Evolutionary conservation across 768 basidiomycete species (phyloP).

Genomic region (Russula lepida): DNA sequence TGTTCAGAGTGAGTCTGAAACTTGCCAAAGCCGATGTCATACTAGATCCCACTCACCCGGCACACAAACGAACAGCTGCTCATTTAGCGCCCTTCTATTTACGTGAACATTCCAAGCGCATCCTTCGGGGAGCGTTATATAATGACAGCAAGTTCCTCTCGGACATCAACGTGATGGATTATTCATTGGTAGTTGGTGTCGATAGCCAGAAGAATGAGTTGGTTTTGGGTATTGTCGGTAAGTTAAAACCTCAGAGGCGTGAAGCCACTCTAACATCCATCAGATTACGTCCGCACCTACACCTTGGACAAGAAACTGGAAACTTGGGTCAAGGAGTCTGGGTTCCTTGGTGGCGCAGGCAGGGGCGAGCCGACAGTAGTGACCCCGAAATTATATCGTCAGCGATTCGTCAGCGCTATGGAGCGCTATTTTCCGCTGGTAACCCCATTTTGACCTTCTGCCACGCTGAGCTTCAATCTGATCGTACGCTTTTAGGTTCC

Average conservation of each 20-base stretch:
- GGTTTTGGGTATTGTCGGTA: constrained; percentile 95
- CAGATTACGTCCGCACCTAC: constrained; percentile 92
- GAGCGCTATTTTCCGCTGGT: constrained; percentile 85
- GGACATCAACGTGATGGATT: constrained; percentile 96
- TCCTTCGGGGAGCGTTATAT: constrained; percentile 80
- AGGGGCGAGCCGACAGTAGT: constrained; percentile 94
- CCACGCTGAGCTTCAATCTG: background rate
- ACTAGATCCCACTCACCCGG: background rate
- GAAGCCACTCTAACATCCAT: background rate
- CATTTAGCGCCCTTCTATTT: constrained; percentile 87
- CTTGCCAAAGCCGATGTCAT: background rate
- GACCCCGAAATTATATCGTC: constrained; percentile 89
- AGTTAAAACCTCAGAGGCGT: constrained; percentile 28
- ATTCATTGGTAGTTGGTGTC: constrained; percentile 93
- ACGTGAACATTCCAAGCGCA: constrained; percentile 93
- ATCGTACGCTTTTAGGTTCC: constrained; percentile 48
- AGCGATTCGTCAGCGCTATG: constrained; percentile 81
- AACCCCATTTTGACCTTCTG: constrained; percentile 24
- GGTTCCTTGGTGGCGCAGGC: constrained; percentile 75
- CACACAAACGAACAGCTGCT: constrained; percentile 44
- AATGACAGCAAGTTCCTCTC: constrained; percentile 95
- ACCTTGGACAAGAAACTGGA: constrained; percentile 99
- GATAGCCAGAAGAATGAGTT: constrained; percentile 82
- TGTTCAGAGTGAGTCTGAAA: constrained; percentile 56
- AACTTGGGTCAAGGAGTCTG: constrained; percentile 95